Conservation (phyloP, 441 rosid genomes). For the Capsella rubella region DNA sequence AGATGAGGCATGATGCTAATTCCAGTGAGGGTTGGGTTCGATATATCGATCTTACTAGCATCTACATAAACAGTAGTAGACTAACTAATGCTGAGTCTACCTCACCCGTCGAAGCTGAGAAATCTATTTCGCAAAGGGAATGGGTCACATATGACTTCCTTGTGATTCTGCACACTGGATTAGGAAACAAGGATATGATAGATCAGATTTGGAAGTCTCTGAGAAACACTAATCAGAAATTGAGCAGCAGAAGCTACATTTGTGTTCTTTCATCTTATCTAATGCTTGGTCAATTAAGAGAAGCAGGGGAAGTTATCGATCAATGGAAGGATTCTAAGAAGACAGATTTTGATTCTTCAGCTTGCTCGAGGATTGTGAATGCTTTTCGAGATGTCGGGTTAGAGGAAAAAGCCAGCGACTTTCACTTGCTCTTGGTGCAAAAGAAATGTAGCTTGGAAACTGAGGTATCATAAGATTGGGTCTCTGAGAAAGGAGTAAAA, state of each 20-base stretch:
- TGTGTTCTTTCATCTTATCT: slow-evolving; percentile 79
- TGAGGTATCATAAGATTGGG: slow-evolving; percentile 21
- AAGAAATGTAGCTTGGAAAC: slow-evolving; percentile 53
- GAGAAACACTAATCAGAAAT: slow-evolving; percentile 79
- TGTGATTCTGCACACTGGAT: slow-evolving; percentile 71
- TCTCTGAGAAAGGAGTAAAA: slow-evolving; percentile 15
- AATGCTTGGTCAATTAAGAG: slow-evolving; percentile 76
- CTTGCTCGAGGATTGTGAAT: slow-evolving; percentile 64
- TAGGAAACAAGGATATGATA: slow-evolving; percentile 75
- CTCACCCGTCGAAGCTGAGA: slow-evolving; percentile 68
- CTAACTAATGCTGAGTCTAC: slow-evolving; percentile 54
- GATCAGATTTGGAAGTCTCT: slow-evolving; percentile 93
- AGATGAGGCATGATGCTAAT: slow-evolving; percentile 61
- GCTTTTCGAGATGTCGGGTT: slow-evolving; percentile 61
- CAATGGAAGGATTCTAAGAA: slow-evolving; percentile 83
- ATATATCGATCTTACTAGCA: slow-evolving; percentile 57
- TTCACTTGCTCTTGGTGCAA: slow-evolving; percentile 64
- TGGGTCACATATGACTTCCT: slow-evolving; percentile 95
- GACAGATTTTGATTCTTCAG: slow-evolving; percentile 60
- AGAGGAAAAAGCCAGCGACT: slow-evolving; percentile 55
- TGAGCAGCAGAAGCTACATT: slow-evolving; percentile 81
- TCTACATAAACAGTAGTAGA: slow-evolving; percentile 63
- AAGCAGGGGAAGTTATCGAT: slow-evolving; percentile 73
- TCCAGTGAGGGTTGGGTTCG: slow-evolving; percentile 69
- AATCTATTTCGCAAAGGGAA: slow-evolving; percentile 71